phyloP scores from a whole-genome alignment of 2,329 filamentous ascomycete genomes.

The Aureobasidium sp. region DNA sequence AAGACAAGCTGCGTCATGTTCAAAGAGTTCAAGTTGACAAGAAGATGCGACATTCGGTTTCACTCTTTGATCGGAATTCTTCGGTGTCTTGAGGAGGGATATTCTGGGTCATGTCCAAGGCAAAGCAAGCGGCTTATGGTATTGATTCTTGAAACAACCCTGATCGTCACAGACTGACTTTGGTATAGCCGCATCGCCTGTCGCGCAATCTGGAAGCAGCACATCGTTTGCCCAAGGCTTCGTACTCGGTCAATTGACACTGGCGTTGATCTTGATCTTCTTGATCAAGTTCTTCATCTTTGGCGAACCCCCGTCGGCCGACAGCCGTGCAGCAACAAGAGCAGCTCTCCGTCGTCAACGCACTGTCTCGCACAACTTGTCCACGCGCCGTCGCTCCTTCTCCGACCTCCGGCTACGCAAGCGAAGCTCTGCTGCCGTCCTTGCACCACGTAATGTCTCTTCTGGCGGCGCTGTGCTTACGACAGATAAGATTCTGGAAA shows the following conservation, averaged over 20 bases:
- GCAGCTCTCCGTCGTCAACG: constrained; percentile 67
- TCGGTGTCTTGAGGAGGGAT: background rate
- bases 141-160: background rate
- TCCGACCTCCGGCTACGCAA: constrained; percentile 36
- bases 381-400: constrained; percentile 32
- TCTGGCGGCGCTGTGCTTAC: constrained; percentile 50
- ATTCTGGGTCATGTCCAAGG: constrained; percentile 27
- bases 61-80: background rate
- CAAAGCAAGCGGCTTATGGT: constrained; percentile 24
- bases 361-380: constrained; percentile 58
- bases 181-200: constrained; percentile 6
- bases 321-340: constrained; percentile 68
- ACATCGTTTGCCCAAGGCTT: constrained; percentile 91
- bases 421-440: constrained; percentile 60
- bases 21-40: background rate
- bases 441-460: constrained; percentile 31
- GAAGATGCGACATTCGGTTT: background rate
- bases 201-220: constrained; percentile 28
- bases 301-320: constrained; percentile 79
- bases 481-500: constrained; percentile 87
- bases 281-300: constrained; percentile 99
- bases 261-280: constrained; percentile 81
- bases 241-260: constrained; percentile 84
- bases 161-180: background rate
- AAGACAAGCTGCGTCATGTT: constrained; percentile 9